Percentiles rank a stretch among this genome's conserved stretches.
Evolutionary conservation across 1,139 yeast species (phyloP).

Genomic region (Suhomyces chickasaworum): DNA sequence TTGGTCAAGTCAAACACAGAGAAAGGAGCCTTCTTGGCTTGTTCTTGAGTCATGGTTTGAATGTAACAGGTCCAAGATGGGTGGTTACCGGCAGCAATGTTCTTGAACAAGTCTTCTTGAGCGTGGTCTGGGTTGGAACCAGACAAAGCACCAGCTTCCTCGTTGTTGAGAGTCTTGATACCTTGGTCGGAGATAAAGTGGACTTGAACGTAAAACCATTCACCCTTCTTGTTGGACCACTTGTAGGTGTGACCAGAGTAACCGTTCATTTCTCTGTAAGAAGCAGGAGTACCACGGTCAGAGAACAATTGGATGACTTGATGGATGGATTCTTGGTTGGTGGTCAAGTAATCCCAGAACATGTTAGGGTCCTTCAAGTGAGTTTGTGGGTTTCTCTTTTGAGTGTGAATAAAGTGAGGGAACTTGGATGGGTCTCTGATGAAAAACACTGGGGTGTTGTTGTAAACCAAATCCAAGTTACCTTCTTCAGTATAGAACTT

Average conservation of each 20-base stretch:
- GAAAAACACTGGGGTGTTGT: constrained; percentile 88
- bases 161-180: constrained; percentile 54
- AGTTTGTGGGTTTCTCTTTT: constrained; percentile 75
- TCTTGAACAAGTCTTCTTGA: constrained; percentile 57
- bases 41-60: constrained; percentile 73
- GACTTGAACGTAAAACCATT: constrained; percentile 66
- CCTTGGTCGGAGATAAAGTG: constrained; percentile 68
- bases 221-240: constrained; percentile 65
- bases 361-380: constrained; percentile 75
- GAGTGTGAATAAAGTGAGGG: constrained; percentile 87
- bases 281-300: constrained; percentile 73
- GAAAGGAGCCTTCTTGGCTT: constrained; percentile 59
- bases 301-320: constrained; percentile 21
- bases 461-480: constrained; percentile 83
- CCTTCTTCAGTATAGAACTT: constrained; percentile 89
- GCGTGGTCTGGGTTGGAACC: constrained; percentile 67
- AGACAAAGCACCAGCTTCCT: constrained; percentile 56
- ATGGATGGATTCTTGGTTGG: constrained; percentile 50
- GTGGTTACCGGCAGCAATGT: constrained; percentile 58
- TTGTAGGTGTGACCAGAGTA: constrained; percentile 79
- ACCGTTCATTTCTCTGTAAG: constrained; percentile 68
- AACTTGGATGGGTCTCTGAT: constrained; percentile 85
- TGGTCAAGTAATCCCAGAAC: constrained; percentile 74
- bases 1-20: constrained; percentile 73
- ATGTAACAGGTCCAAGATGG: constrained; percentile 70